Evolutionary conservation across 176 grass and related monocot species (phyloP), one percentile per base, ranked within the genome.

Genomic region (barley (Hordeum vulgare)): DNA sequence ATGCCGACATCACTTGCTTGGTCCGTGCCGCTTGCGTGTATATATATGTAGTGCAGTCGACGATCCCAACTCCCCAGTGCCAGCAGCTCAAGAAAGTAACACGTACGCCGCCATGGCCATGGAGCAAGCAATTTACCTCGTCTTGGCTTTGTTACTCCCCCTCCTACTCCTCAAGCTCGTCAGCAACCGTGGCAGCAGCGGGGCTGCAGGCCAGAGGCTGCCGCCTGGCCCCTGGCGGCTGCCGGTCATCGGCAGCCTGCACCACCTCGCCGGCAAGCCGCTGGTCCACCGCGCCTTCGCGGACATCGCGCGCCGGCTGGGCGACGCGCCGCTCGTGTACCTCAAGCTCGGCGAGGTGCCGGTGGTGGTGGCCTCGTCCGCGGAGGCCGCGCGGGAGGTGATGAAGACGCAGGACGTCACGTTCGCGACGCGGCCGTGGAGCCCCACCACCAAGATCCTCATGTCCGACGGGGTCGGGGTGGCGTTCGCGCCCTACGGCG

Each of bases 401-500:
- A 72, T 72, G 69, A 72, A 47, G 24, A 18, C 24, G 23, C 69
- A 72, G 40, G 69, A 72, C 69, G 69, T 72, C 24, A 28, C 7
- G 3, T 72, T 72, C 40, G 69, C 69, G 0, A 26, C 69, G 3
- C 40, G 69, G 3, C 40, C 69, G 0, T 72, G 69, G 39, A 72
- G 13, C 23, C 69, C 69, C 11, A 72, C 69, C 7, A 45, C 23
- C 40, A 47, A 47, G 69, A 72, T 72, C 40, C 11, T 72, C 69
- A 47, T 47, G 69, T 72, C 69, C 7, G 69, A 24, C 23, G 69
- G 40, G 7, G 69, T 3, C 0, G 69, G 69, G 0, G 40, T 72
- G 40, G 69, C 39, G 3, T 84, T 89, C 60, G 67, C 75, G 35
- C 87, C 60, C 68, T 84, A 84, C 36, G 87, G 87, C 33, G 60